Base-by-base conservation (phyloP, 805 yeast genomes). In the Kodamaea sagamina region DNA sequence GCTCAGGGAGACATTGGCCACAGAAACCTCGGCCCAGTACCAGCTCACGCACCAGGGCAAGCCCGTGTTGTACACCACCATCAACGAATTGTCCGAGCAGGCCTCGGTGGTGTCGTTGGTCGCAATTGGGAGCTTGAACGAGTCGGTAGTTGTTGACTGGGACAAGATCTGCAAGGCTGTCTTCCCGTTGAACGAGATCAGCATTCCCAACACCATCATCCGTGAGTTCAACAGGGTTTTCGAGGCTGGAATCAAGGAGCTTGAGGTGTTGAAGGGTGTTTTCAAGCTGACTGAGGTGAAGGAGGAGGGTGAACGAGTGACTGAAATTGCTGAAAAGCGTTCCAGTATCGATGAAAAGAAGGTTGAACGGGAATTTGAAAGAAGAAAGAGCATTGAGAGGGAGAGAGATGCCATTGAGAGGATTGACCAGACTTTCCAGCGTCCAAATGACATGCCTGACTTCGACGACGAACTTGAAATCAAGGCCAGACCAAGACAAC, bases 381-480 rank as follows among this genome's bases (percentile, higher is more conserved):
- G 25, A 18, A 17, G 17, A 10, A 6, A 9, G 12, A 17, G 17
- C 25, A 18, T 13, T 16, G 19, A 17, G 10, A 16, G 19, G 13
- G 22, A 32, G 13, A 36, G n/a, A 6, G 39, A 36, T 11, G 26
- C 24, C 11, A 12, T n/a, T 10, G 25, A 22, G 9, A 7, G 13
- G 7, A 4, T 7, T 13, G 26, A 19, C 24, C 12, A 5, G 13
- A 34, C 15, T 5, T 32, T 17, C n/a, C 4, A 5, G 8, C 45
- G 51, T 17, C 67, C 71, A 2, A 41, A 51, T 15, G 76, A 71
- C 49, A 68, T 75, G 57, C 83, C 83, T 1, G 77, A 67, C 25
- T 79, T 75, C 46, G 80, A 75, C 17, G 80, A 75, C 52, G 84
- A 79, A 48, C 71, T 70, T 41, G 77, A 78, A 50, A 55, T 68